Evolutionary conservation across 768 basidiomycete genomes (phyloP).

Genomic region (Cubamyces lactineus): DNA sequence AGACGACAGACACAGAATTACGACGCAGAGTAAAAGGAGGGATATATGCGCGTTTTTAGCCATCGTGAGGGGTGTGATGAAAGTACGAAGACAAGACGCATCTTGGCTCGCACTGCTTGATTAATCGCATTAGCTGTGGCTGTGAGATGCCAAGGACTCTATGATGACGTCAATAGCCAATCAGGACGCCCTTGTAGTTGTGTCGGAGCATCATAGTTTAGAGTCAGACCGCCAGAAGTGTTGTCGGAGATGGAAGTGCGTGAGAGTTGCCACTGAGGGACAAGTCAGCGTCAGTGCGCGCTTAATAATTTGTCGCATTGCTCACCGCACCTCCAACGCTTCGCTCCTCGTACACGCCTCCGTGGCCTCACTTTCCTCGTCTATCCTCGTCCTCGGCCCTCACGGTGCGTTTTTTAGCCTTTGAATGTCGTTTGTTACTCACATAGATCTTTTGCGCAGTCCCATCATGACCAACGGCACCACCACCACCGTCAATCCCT

Average conservation of each 20-base stretch:
- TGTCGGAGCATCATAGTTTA: neutral
- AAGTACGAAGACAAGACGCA: conserved; percentile 7
- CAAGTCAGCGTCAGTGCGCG: conserved; percentile 29
- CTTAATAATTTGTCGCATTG: conserved; percentile 31
- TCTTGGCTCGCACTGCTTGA: neutral
- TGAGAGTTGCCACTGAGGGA: neutral
- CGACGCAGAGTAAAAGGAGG: conserved; percentile 49
- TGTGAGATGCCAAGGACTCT: neutral
- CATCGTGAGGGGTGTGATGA: conserved; percentile 18
- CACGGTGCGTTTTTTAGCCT: conserved; percentile 33
- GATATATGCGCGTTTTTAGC: conserved; percentile 20
- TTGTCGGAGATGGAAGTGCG: conserved; percentile 10
- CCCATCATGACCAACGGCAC: conserved; percentile 35
- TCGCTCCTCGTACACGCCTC: conserved; percentile 29
- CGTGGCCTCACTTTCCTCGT: conserved; percentile 35
- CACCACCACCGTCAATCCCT: conserved; percentile 63
- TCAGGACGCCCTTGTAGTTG: neutral
- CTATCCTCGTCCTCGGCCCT: conserved; percentile 26
- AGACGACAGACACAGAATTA: conserved; percentile 56
- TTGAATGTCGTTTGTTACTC: conserved; percentile 19
- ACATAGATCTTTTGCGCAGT: conserved; percentile 3
- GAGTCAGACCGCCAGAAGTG: neutral
- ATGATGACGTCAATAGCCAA: conserved; percentile 20
- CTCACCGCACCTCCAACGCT: conserved; percentile 28
- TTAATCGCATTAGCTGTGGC: conserved; percentile 2